Evolutionary conservation across 345 rosid species (phyloP), one percentile per base, ranked within the genome.

Genomic region (Draba incana): DNA sequence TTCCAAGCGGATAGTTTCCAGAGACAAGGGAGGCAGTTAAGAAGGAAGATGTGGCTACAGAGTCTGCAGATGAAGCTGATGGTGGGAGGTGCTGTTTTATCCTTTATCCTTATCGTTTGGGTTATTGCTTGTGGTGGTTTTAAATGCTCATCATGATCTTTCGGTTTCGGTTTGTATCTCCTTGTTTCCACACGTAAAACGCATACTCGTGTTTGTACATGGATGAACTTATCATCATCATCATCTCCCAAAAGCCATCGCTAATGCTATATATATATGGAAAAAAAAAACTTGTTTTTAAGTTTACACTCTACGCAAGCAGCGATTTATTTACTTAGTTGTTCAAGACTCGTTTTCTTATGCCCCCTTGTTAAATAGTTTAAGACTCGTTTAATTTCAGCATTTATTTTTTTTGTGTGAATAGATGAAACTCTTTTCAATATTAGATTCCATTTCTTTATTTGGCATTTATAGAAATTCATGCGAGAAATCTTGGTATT

Each of bases 1-100:
- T 92, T 92, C 79, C 97, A 92, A 85, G 98, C 98, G 2, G 99
- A 89, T 79, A 83, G 96, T 81, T 95, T 95, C 79, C 99, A 95
- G 81, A 85, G 97, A 80, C 98, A 92, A 82, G 96, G 98, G 25
- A 85, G 98, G 78, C 90, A 86, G 72, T 78, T 95, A 57, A 84
- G 98, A 14, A 83, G 99, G 73, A 92, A 85, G 81, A 95, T 92
- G 98, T 95, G 97, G 99, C 70, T 88, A 53, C 99, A 95, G 80
- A 88, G 74, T 79, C 84, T 92, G 51, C 90, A 86, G 69, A 70
- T 89, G 90, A 92, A 92, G 84, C 75, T 95, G 70, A 81, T 88
- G 84, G 83, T 89, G 35, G 96, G 84, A 23, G 99, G 96, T 66
- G 86, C 57, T 10, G 52, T 89, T 59, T 41, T 92, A 25, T 62